Conservation (phyloP, 2,329 filamentous ascomycete species). For the Trichoderma pleuroti region DNA sequence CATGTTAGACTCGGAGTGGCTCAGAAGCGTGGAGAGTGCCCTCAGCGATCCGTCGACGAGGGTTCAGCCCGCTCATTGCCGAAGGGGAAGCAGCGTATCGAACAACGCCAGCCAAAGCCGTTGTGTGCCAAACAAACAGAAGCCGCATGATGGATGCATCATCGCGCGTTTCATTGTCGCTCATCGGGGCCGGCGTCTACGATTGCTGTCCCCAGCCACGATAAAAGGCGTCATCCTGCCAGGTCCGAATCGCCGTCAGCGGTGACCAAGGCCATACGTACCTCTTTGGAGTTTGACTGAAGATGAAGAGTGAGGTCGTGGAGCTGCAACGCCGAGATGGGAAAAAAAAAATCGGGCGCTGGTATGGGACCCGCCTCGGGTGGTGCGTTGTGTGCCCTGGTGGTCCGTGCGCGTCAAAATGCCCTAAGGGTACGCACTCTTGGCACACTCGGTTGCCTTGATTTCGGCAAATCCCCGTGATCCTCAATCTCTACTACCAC, state of each 20-base stretch:
- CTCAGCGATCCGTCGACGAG: constrained; percentile 52
- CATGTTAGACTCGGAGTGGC: constrained; percentile 61
- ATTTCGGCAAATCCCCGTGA: constrained; percentile 38
- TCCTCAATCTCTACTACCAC: constrained; percentile 30
- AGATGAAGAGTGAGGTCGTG: constrained; percentile 28
- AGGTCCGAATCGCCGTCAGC: constrained; percentile 33
- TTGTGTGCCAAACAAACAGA: constrained; percentile 1
- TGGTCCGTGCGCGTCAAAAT: constrained; percentile 44
- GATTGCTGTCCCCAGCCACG: constrained; percentile 64
- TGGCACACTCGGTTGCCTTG: constrained; percentile 32
- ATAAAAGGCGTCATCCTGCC: constrained; percentile 44
- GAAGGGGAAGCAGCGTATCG: constrained; percentile 62
- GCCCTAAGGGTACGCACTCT: constrained; percentile 36
- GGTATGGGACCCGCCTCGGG: constrained; percentile 20
- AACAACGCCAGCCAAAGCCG: constrained; percentile 25
- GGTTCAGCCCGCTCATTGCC: constrained; percentile 68
- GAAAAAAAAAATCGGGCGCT: constrained; percentile 17
- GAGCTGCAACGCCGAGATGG: constrained; percentile 22
- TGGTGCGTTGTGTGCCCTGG: constrained; percentile 38
- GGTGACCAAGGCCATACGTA: constrained; percentile 38
- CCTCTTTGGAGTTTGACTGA: constrained; percentile 35
- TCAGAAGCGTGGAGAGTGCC: constrained; percentile 67
- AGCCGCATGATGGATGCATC: constrained; percentile 13
- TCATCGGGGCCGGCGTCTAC: constrained; percentile 31
- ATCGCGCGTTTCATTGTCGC: constrained; percentile 7